Percentiles rank a stretch among this genome's conserved stretches.
phyloP scores from a whole-genome alignment of 768 basidiomycete species.

The Pulveroboletus ravenelii region DNA sequence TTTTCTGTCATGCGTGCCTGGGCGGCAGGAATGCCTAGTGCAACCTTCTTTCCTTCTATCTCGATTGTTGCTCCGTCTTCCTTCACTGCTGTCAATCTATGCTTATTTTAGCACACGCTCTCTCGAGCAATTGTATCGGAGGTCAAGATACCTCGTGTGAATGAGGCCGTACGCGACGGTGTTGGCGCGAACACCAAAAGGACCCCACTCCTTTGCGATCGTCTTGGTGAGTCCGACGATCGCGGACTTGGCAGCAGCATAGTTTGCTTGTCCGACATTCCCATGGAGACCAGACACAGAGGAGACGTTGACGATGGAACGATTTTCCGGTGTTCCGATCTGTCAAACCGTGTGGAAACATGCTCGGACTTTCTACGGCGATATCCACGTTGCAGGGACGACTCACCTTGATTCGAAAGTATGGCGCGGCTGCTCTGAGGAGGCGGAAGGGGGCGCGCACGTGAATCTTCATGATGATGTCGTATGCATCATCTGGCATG shows the following conservation, averaged over 20 bases:
- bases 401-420: slow-evolving; percentile 70
- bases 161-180: slow-evolving; percentile 75
- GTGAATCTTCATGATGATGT: slow-evolving; percentile 80
- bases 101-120: slow-evolving; percentile 1
- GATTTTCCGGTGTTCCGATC: slow-evolving; percentile 56
- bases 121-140: not conserved
- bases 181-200: slow-evolving; percentile 78
- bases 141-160: slow-evolving; percentile 55
- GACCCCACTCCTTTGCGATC: slow-evolving; percentile 84
- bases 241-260: slow-evolving; percentile 74
- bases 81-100: slow-evolving; percentile 72
- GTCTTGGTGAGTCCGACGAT: slow-evolving; percentile 81
- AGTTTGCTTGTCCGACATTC: slow-evolving; percentile 83
- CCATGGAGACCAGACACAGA: slow-evolving; percentile 82
- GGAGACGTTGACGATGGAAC: slow-evolving; percentile 78
- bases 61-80: slow-evolving; percentile 72
- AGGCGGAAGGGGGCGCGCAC: slow-evolving; percentile 84
- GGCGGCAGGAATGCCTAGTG: slow-evolving; percentile 70
- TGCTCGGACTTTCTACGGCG: not conserved
- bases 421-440: slow-evolving; percentile 77
- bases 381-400: not conserved
- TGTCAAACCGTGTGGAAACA: slow-evolving; percentile 19
- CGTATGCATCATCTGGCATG: slow-evolving; percentile 76
- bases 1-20: slow-evolving; percentile 36
- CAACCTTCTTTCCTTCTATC: slow-evolving; percentile 79